Base-by-base conservation (phyloP, 75 land plant genomes). In the Picea glauca region DNA sequence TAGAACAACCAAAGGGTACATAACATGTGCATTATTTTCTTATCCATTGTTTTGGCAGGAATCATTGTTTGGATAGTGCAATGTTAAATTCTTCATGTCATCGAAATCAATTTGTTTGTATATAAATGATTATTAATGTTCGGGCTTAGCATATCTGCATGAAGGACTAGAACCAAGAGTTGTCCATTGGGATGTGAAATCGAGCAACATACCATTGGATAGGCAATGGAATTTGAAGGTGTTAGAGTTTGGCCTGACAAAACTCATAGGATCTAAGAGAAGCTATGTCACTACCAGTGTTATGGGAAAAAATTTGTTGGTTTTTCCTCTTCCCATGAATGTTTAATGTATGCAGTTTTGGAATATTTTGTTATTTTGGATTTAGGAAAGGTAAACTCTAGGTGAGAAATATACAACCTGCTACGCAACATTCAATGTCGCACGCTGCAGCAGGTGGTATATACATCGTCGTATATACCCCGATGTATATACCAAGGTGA, bases 91-190 rank as follows among this genome's bases (percentile, higher is more conserved):
- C 63, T 26, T 26, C 26, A n/a, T 61, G 4, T 18, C 17, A n/a
- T 18, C 18, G 18, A 13, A 18, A 61, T n/a, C 54, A 46, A 46
- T 1, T 61, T n/a, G 61, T 2, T 60, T 60, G 1, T 14, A 18
- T n/a, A 0, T 15, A 13, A 17, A 18, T 18, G 3, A 6, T 87
- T 61, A 18, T 6, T 17, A n/a, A 35, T 33, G n/a, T 81, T 62
- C 81, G 93, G 98, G 83, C 74, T 26, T 95, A 78, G 95, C 93
- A n/a, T 95, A 95, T 75, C 83, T 95, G 66, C 98, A 95, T 80
- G 98, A 95, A 79, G 96, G 96, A 2, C 87, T 95, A 62, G 98
- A 95, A 78, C 98, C 98, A 3, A 95, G 93, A 78, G 98, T 95
- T 23, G 98, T 95, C 35, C 98, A 95, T 68, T 89, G 98, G 56